A percentile compares a stretch with the other conserved stretches of the same genome.
Conservation (phyloP, 805 yeast species). For the Myxozyma neotropica region DNA sequence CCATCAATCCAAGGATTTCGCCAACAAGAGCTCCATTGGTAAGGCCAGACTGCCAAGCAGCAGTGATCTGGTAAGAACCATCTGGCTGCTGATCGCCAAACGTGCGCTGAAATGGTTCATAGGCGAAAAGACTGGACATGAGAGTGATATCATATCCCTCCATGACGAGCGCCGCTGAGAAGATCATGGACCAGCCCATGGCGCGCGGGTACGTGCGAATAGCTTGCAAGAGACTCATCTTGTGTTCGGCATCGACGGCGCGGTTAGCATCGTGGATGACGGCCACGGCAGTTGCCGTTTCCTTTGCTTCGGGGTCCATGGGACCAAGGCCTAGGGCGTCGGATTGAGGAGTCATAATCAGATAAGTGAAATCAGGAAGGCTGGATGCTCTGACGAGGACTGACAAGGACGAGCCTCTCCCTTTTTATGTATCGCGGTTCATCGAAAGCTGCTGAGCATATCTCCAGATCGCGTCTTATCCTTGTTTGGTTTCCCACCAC, state of each 20-base stretch:
- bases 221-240: not conserved
- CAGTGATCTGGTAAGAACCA: conserved; percentile 32
- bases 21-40: conserved; percentile 45
- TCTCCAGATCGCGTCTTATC: too few species aligned
- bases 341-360: too few species aligned
- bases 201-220: conserved; percentile 46
- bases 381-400: too few species aligned
- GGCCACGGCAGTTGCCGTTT: too few species aligned
- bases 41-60: conserved; percentile 41
- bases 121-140: conserved; percentile 48
- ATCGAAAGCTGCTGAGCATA: too few species aligned
- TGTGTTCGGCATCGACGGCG: conserved; percentile 1
- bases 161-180: conserved; percentile 52
- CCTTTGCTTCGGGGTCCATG: too few species aligned
- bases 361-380: too few species aligned
- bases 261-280: not conserved
- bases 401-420: too few species aligned
- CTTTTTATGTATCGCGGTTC: too few species aligned
- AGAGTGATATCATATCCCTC: conserved; percentile 53
- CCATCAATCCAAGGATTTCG: conserved; percentile 52
- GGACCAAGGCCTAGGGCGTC: too few species aligned
- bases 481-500: too few species aligned
- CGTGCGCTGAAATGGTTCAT: conserved; percentile 21
- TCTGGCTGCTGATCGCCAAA: conserved; percentile 25
- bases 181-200: conserved; percentile 50